Conservation (phyloP, 306 rosid species). For the Vigna mungo region DNA sequence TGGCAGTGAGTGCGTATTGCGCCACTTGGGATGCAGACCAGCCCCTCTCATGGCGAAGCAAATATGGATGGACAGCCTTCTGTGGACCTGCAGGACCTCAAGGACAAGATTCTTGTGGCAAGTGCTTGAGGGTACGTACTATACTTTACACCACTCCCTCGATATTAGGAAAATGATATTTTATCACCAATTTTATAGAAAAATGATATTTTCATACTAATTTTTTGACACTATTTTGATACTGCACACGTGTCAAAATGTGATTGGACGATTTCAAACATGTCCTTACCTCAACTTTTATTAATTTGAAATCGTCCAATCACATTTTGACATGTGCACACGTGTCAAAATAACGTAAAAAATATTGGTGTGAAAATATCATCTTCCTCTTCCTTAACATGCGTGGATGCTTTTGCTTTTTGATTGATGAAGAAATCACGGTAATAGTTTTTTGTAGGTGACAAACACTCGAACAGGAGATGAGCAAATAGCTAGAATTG, state of each 20-base stretch:
- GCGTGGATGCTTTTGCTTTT: not conserved
- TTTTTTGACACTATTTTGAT: too few species aligned
- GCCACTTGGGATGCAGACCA: conserved; percentile 78
- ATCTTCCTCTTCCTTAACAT: not conserved
- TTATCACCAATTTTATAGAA: too few species aligned
- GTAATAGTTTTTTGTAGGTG: conserved; percentile 51
- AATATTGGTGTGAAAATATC: too few species aligned
- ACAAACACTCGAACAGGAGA: conserved; percentile 56
- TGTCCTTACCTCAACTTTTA: too few species aligned
- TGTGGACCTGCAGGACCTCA: conserved; percentile 73
- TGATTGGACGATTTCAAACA: too few species aligned
- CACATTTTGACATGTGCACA: too few species aligned
- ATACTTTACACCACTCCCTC: not conserved
- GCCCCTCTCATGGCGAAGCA: conserved; percentile 74
- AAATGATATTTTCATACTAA: too few species aligned
- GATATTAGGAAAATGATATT: too few species aligned
- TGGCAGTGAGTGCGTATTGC: conserved; percentile 62
- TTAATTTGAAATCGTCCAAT: too few species aligned
- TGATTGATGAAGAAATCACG: not conserved
- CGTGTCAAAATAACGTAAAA: too few species aligned
- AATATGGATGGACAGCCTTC: conserved; percentile 84
- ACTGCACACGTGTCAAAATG: too few species aligned
- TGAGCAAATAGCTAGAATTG: conserved; percentile 58
- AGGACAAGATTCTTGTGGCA: conserved; percentile 68
- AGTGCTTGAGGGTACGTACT: conserved; percentile 57